Percentiles rank a stretch among this genome's conserved stretches.
Conservation (phyloP, 2,329 filamentous ascomycete species). For the Colletotrichum limetticola region DNA sequence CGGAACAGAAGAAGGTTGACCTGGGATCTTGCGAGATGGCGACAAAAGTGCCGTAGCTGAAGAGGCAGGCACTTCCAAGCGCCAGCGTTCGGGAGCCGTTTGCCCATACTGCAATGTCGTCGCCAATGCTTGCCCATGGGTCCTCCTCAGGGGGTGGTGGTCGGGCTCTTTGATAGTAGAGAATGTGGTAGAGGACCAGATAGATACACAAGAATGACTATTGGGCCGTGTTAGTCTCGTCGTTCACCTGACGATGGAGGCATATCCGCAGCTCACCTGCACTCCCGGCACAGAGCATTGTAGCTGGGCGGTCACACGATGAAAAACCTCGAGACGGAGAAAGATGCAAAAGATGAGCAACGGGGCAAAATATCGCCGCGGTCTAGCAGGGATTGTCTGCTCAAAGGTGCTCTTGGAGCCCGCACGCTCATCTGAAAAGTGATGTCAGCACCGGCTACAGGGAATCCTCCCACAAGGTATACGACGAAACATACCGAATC, state of each 20-base stretch:
- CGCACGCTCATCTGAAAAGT: conserved; percentile 19
- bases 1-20: conserved; percentile 65
- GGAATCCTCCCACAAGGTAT: background rate
- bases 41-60: conserved; percentile 56
- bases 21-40: conserved; percentile 48
- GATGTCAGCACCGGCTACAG: background rate
- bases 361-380: conserved; percentile 57
- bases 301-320: conserved; percentile 56
- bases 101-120: conserved; percentile 61
- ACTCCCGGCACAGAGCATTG: conserved; percentile 63
- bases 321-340: conserved; percentile 59
- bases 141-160: conserved; percentile 53
- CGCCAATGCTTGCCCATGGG: conserved; percentile 57
- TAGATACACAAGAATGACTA: conserved; percentile 60
- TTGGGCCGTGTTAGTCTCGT: background rate
- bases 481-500: conserved; percentile 49
- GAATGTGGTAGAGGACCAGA: conserved; percentile 56
- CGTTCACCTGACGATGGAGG: background rate
- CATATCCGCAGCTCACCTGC: conserved; percentile 49
- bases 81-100: conserved; percentile 52
- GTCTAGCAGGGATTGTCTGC: conserved; percentile 54
- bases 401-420: conserved; percentile 35
- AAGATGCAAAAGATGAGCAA: conserved; percentile 56
- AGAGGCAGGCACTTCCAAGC: conserved; percentile 48
- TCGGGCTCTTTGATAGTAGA: conserved; percentile 45